Evolutionary conservation across 73 alveolate species (phyloP).

Genomic region (Paraurostyla sp.): DNA sequence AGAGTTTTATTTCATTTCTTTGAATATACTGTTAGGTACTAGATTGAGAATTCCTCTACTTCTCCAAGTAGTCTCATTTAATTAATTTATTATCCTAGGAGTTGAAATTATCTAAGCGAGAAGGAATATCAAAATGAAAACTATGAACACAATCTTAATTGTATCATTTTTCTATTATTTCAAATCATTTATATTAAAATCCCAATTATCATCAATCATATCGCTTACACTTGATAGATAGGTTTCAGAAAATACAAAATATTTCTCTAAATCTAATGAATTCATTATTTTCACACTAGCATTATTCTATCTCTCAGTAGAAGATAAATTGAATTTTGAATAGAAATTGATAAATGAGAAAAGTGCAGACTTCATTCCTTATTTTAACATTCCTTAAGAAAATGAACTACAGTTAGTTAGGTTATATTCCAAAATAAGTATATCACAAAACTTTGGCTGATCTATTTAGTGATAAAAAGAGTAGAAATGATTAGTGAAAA

Average conservation of each 20-base stretch:
- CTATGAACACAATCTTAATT: not conserved
- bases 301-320: not conserved
- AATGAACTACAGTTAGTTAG: not conserved
- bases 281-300: not conserved
- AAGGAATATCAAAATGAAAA: not conserved
- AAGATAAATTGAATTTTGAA: conserved; percentile 17
- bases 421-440: not conserved
- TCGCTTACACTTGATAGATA: not conserved
- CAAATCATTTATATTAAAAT: not conserved
- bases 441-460: not conserved
- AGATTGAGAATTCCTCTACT: conserved; percentile 47
- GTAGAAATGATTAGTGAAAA: not conserved
- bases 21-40: conserved; percentile 35
- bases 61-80: conserved; percentile 56
- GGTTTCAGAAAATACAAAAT: not conserved
- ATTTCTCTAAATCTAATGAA: not conserved
- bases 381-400: not conserved
- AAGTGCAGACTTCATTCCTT: conserved; percentile 36
- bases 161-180: not conserved
- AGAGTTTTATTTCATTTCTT: conserved; percentile 32
- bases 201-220: not conserved
- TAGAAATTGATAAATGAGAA: conserved; percentile 45
- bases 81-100: conserved; percentile 24
- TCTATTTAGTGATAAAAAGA: not conserved
- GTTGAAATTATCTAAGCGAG: not conserved